Conservation (phyloP, 768 basidiomycete genomes). For the Collybia nuda region DNA sequence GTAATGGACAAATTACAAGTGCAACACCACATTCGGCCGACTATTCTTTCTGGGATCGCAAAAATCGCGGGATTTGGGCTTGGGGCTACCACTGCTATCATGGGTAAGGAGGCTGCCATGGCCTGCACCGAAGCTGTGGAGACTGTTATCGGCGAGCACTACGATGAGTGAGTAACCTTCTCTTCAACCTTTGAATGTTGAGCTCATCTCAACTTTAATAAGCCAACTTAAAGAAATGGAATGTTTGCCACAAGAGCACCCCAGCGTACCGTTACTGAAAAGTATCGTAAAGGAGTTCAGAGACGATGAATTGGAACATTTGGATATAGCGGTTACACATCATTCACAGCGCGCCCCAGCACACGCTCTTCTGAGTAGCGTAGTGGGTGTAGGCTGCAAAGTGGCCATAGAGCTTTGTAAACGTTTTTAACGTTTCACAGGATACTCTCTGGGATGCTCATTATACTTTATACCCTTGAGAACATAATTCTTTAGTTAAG, state of each 20-base stretch:
- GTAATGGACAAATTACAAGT: conserved; percentile 84
- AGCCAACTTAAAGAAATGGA: conserved; percentile 85
- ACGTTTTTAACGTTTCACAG: conserved; percentile 48
- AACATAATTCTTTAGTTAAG: too few relatives aligned
- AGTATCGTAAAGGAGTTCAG: conserved; percentile 80
- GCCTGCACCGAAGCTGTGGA: conserved; percentile 98
- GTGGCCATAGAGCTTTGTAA: conserved; percentile 90
- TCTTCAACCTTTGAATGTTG: neutral
- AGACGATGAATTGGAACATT: conserved; percentile 93
- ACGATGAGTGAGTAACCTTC: conserved; percentile 80
- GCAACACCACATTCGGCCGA: conserved; percentile 86
- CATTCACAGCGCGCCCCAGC: conserved; percentile 88
- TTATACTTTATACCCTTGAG: neutral
- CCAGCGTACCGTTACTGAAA: conserved; percentile 73
- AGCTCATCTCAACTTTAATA: conserved; percentile 10
- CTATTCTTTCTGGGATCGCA: conserved; percentile 79
- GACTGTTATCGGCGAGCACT: conserved; percentile 97
- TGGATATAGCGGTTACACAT: conserved; percentile 87
- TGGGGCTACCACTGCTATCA: conserved; percentile 79
- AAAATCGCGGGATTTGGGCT: conserved; percentile 86
- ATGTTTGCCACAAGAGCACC: conserved; percentile 61
- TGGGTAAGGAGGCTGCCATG: conserved; percentile 96
- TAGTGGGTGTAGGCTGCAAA: conserved; percentile 85
- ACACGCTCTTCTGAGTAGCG: conserved; percentile 84
- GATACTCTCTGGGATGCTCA: neutral